Percentiles rank a stretch among this genome's conserved stretches.
phyloP scores from a whole-genome alignment of 1,139 yeast species.

The Pichia sp. region DNA sequence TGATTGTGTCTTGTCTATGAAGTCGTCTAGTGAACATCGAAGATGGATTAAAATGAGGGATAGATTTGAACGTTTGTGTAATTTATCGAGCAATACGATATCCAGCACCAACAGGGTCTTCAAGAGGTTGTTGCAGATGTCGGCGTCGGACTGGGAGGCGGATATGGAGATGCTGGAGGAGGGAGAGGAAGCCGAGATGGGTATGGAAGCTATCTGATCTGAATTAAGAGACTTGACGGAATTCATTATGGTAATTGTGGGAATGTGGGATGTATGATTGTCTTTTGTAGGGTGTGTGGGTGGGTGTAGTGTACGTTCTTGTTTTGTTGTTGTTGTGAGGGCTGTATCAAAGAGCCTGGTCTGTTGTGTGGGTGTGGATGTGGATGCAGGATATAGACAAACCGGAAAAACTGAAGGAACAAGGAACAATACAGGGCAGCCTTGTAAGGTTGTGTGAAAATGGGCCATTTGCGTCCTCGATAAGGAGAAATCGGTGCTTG shows the following conservation, averaged over 20 bases:
- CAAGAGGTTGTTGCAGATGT: background rate
- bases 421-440: no score
- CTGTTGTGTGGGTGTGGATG: no score
- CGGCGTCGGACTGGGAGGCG: background rate
- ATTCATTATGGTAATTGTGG: background rate
- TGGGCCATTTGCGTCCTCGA: no score
- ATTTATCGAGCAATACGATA: slow-evolving; percentile 11
- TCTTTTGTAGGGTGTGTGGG: background rate
- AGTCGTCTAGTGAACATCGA: slow-evolving; percentile 1
- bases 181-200: background rate
- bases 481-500: no score
- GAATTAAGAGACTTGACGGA: background rate
- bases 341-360: no score
- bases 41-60: slow-evolving; percentile 12
- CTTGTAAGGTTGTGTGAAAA: no score
- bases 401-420: no score
- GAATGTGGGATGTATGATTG: no score
- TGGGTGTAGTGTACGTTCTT: no score
- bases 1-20: slow-evolving; percentile 4
- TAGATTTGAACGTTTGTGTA: slow-evolving; percentile 7
- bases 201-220: background rate
- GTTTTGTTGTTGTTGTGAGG: no score
- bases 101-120: slow-evolving; percentile 6
- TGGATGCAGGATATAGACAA: no score
- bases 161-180: background rate